Evolutionary conservation across 495 filamentous ascomycete genomes (phyloP).

Genomic region (Neurospora pannonica): DNA sequence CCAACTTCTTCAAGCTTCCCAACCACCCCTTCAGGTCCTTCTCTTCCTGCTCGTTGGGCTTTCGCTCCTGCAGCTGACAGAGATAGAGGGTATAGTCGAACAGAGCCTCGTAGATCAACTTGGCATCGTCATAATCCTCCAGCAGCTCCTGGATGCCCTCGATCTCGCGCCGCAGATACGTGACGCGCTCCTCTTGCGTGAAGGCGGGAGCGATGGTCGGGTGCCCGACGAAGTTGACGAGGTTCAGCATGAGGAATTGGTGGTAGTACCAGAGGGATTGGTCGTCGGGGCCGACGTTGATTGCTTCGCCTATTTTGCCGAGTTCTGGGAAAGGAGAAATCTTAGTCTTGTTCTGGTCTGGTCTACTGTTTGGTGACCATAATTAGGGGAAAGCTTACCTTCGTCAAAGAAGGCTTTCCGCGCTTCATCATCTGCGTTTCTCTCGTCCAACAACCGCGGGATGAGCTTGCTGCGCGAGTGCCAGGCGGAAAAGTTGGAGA

Average conservation of each 20-base stretch:
- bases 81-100: constrained; percentile 51
- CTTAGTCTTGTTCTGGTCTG: neutral
- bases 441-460: constrained; percentile 59
- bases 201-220: constrained; percentile 56
- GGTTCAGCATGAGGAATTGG: constrained; percentile 64
- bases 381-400: constrained; percentile 37
- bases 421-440: constrained; percentile 49
- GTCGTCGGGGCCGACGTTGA: constrained; percentile 80
- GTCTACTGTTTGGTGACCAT: neutral
- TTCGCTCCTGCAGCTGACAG: constrained; percentile 32
- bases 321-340: constrained; percentile 51
- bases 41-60: constrained; percentile 27
- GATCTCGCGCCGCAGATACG: constrained; percentile 60
- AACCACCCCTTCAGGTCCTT: constrained; percentile 51
- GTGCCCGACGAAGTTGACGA: constrained; percentile 25
- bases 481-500: constrained; percentile 97
- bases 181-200: constrained; percentile 47
- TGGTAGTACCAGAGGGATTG: constrained; percentile 97
- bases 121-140: constrained; percentile 64
- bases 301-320: constrained; percentile 58
- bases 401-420: constrained; percentile 62
- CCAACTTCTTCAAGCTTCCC: constrained; percentile 48
- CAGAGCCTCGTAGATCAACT: constrained; percentile 72
- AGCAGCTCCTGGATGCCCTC: constrained; percentile 62
- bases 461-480: constrained; percentile 82